Base-by-base conservation (phyloP, 495 filamentous ascomycete species). In the Xylaria longipes region DNA sequence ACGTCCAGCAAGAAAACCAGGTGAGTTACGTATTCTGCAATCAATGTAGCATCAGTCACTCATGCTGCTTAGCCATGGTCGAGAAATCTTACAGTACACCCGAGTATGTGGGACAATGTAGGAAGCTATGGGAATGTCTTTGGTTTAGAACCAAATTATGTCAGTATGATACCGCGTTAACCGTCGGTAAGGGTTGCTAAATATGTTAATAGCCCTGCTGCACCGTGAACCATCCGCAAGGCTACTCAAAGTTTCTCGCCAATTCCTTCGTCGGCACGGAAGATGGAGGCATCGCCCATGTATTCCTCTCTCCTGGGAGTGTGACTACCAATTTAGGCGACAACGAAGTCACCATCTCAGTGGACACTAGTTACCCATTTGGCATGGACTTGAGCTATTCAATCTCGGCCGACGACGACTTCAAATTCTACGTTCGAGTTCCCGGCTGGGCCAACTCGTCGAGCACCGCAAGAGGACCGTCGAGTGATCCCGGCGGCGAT, bases 151-250 rank as follows among this genome's bases (percentile, higher is more conserved):
- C 78, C 78, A 6, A 71, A 80, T 43, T 80, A 80, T 46, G 77
- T 79, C 11, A 74, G 75, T 77, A 25, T 33, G 50, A 7, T 33
- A 17, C 69, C 72, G 31, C 29, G 45, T 37, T 25, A 22, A 41
- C 31, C 12, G 5, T 50, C 11, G 4, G 7, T 12, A 65, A 68
- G n/a, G 12, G 43, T 56, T 66, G n/a, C 69, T 76, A 66, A 78
- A 22, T 41, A 22, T 9, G 54, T 41, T 17, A 5, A 72, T 73
- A 79, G 75, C 86, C 88, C 17, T 91, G 89, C 78, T 91, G 89
- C 68, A 89, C 89, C 8, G 89, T 91, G 68, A 90, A 91, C 72
- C 84, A 89, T 73, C 85, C 84, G 1, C 88, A 91, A 76, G 89
- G 85, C 1, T 86, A 85, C 70, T 86, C 89, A 0, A 91, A 91